Base-by-base conservation (phyloP, 108 stramenopile genomes). In the Aurantiochytrium sp. region DNA sequence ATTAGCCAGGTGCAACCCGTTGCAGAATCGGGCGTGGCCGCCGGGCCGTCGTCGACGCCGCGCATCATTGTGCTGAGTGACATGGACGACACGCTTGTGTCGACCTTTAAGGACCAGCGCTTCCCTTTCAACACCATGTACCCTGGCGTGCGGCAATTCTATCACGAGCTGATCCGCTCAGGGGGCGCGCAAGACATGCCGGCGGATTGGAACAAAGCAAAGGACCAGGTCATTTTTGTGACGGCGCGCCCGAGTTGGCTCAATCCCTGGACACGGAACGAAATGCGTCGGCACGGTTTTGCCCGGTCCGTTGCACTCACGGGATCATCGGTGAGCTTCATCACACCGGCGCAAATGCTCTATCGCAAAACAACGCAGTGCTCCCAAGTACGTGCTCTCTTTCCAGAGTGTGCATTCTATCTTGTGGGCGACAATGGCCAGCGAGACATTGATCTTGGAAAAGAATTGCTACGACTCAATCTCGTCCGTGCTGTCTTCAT, bases 61-160 rank as follows among this genome's bases (percentile, higher is more conserved):
- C 73, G 44, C n/a, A 53, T 83, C 49, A 51, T 83, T 14, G 73
- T 83, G 73, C 73, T 83, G 44, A 83, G 73, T 23, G 73, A 83
- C 51, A 83, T 83, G 73, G 73, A 83, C 51, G 73, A 83, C 73
- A 83, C 73, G n/a, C 51, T 83, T 12, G 73, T 83, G 23, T 83
- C 73, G 8, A 83, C 73, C 28, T 83, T 83, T 44, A 83, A 83
- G 51, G 73, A 83, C 51, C 19, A 28, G 51, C 44, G 73, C 5
- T 83, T 83, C 51, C 73, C 73, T 5, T 83, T 47, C 23, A 83
- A 83, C 51, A 83, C 73, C 19, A 47, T 83, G 73, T 83, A 83
- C 28, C 73, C 73, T 83, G 73, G 73, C 23, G 73, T 83, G 73
- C 44, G 51, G 8, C 73, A 83, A 28, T 83, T 83, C 51, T 83